phyloP scores from a whole-genome alignment of 2,329 filamentous ascomycete species.

The Aspergillus intermedius region DNA sequence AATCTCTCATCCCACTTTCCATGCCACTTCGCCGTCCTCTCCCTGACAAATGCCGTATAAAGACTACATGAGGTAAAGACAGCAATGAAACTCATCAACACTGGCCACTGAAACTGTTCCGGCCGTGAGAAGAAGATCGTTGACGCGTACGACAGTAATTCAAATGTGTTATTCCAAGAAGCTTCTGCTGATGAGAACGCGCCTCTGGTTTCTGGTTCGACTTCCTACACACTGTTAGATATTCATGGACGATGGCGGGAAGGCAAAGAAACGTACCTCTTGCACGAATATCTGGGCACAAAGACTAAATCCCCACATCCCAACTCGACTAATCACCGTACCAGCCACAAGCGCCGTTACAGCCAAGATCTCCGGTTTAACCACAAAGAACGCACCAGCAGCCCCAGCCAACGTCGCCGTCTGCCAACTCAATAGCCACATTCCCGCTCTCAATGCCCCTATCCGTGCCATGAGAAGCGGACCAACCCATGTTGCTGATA shows the following conservation, averaged over 20 bases:
- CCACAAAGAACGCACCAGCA: constrained; percentile 34
- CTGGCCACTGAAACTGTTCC: constrained; percentile 55
- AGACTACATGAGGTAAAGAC: constrained; percentile 23
- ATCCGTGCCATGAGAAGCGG: constrained; percentile 42
- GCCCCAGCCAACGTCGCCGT: constrained; percentile 43
- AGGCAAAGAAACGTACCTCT: constrained; percentile 35
- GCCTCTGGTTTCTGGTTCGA: constrained; percentile 50
- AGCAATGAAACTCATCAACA: constrained; percentile 48
- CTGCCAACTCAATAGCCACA: constrained; percentile 62
- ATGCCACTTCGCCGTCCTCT: too few relatives aligned
- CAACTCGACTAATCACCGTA: constrained; percentile 48
- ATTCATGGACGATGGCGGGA: background rate
- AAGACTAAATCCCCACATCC: constrained; percentile 53
- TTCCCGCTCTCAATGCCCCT: constrained; percentile 48
- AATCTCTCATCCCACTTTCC: too few relatives aligned
- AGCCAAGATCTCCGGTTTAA: constrained; percentile 20
- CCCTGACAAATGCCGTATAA: too few relatives aligned
- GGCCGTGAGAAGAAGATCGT: constrained; percentile 58
- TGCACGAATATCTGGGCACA: constrained; percentile 52
- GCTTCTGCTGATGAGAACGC: constrained; percentile 61
- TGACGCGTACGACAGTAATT: constrained; percentile 55
- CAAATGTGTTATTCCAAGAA: constrained; percentile 59
- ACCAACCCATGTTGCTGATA: constrained; percentile 43
- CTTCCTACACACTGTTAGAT: constrained; percentile 34
- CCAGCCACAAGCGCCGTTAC: constrained; percentile 43